These are phyloP conservation scores for Botrytis galanthina DNA, from an alignment of 2,329 filamentous ascomycete species.

Conservation along the genomic window DNA sequence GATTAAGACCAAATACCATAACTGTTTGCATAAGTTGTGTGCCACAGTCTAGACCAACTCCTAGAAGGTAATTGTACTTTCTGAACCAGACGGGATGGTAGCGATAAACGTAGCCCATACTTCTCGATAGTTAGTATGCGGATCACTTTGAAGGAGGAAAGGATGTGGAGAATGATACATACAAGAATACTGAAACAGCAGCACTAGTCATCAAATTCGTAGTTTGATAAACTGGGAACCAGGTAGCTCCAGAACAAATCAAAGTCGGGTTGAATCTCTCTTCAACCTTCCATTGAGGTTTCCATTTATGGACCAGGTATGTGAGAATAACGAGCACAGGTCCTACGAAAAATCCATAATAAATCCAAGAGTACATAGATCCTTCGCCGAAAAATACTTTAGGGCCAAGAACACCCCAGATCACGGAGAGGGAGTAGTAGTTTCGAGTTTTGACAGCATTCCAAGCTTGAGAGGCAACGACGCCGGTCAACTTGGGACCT, in stretches of 20 bases:
- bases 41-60: constrained; percentile 69
- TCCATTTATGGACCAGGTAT: constrained; percentile 34
- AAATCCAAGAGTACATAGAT: constrained; percentile 36
- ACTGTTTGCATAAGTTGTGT: constrained; percentile 65
- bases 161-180: background rate
- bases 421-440: constrained; percentile 38
- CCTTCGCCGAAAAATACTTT: constrained; percentile 33
- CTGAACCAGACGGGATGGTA: constrained; percentile 60
- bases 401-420: constrained; percentile 42
- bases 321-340: constrained; percentile 32
- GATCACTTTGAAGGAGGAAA: too few relatives aligned
- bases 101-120: constrained; percentile 18
- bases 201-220: constrained; percentile 36
- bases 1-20: constrained; percentile 57
- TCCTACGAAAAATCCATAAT: constrained; percentile 37
- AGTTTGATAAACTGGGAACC: constrained; percentile 36
- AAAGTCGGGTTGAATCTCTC: constrained; percentile 35
- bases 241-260: constrained; percentile 34
- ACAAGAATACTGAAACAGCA: constrained; percentile 35
- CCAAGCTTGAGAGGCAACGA: constrained; percentile 32
- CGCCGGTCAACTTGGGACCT: constrained; percentile 29
- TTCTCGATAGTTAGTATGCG: background rate
- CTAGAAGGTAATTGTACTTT: constrained; percentile 75
- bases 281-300: constrained; percentile 37
- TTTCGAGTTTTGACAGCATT: constrained; percentile 37